A percentile compares a stretch with the other conserved stretches of the same genome.
These are phyloP conservation scores for Sphaerulina musiva DNA, from an alignment of 2,329 filamentous ascomycete genomes.

Conservation along the genomic window DNA sequence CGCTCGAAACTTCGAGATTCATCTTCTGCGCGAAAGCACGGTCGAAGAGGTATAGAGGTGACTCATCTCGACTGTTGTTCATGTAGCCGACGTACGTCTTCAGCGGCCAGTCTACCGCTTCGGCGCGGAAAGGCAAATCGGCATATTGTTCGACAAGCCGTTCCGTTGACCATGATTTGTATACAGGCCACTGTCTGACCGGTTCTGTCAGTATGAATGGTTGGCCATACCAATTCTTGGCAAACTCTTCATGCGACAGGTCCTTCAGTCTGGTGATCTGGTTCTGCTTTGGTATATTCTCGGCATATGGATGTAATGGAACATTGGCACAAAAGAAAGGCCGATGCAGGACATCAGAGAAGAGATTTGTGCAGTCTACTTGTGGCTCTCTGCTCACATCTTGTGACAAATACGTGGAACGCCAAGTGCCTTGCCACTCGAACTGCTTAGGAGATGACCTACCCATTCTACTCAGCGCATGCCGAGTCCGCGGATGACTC, in stretches of 20 bases:
- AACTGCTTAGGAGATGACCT: slow-evolving; percentile 45
- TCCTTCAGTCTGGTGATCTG: slow-evolving; percentile 63
- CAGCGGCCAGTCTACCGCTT: slow-evolving; percentile 88
- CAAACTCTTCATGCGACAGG: slow-evolving; percentile 67
- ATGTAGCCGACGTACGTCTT: slow-evolving; percentile 78
- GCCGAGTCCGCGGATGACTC: slow-evolving; percentile 7
- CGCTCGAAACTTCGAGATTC: slow-evolving; percentile 50
- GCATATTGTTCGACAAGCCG: slow-evolving; percentile 58
- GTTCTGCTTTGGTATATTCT: slow-evolving; percentile 66
- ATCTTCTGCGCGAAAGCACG: slow-evolving; percentile 82
- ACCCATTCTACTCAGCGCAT: slow-evolving; percentile 28
- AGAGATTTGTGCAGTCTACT: slow-evolving; percentile 70
- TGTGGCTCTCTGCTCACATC: slow-evolving; percentile 47
- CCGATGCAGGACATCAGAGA: slow-evolving; percentile 82
- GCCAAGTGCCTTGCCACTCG: slow-evolving; percentile 77
- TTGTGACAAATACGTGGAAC: slow-evolving; percentile 65
- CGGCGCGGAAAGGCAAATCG: slow-evolving; percentile 70
- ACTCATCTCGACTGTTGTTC: slow-evolving; percentile 63
- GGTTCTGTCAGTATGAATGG: slow-evolving; percentile 83
- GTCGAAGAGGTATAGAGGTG: slow-evolving; percentile 88
- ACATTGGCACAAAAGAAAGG: slow-evolving; percentile 86
- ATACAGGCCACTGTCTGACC: slow-evolving; percentile 75
- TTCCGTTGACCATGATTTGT: slow-evolving; percentile 65
- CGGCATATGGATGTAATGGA: slow-evolving; percentile 57
- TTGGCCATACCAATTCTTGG: slow-evolving; percentile 64